These are phyloP conservation scores for Stereum hirsutum DNA, from an alignment of 1,284 basidiomycete genomes.

Conservation along the genomic window DNA sequence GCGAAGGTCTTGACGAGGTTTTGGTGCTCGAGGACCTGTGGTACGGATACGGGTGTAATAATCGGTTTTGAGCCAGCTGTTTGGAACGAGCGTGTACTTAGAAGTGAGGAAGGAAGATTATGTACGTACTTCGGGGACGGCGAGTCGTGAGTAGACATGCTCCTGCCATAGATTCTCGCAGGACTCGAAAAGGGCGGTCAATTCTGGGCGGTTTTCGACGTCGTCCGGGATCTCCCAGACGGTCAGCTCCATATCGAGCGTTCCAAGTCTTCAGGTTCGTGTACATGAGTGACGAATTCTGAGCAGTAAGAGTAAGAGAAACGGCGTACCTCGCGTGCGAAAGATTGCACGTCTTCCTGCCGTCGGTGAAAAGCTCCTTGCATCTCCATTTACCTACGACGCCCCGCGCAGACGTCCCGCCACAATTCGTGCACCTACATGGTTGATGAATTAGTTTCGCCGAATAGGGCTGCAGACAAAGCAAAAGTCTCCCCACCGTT, in stretches of 20 bases:
- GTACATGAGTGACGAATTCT: no score
- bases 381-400: constrained; percentile 3
- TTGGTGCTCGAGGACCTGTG: constrained; percentile 2
- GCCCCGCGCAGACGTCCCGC: constrained; percentile 2
- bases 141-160: constrained; percentile 2
- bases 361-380: constrained; percentile 3
- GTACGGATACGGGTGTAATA: no score
- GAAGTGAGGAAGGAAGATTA: no score
- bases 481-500: not conserved
- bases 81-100: no score
- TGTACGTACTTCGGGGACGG: constrained; percentile 2
- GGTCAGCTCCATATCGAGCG: constrained; percentile 1
- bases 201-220: not conserved
- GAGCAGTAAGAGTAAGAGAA: no score
- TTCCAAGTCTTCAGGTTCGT: constrained; percentile 2
- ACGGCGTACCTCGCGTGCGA: constrained; percentile 3
- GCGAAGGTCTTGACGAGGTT: not conserved
- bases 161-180: constrained; percentile 3
- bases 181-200: not conserved
- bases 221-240: not conserved
- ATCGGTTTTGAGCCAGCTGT: no score
- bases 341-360: constrained; percentile 1
- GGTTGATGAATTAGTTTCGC: no score
- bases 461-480: no score
- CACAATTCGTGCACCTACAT: constrained; percentile 4